Evolutionary conservation across 2,329 filamentous ascomycete species (phyloP), one percentile per base, ranked within the genome.

Genomic region (Pestalotiopsis sp.): DNA sequence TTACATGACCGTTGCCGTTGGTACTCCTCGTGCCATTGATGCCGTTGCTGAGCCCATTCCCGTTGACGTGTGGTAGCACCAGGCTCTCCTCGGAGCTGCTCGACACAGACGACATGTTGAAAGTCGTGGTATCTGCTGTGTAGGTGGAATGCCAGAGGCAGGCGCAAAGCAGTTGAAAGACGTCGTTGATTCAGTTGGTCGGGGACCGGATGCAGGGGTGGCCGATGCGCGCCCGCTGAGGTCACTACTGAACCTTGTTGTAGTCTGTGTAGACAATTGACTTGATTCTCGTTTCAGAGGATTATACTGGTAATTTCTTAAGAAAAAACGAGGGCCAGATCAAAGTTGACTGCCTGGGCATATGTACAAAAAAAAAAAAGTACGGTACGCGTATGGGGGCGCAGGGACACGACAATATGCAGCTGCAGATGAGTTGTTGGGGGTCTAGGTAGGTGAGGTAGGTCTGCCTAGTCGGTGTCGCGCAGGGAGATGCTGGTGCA

Each of bases 1-100:
- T 67, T 45, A 64, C 70, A 61, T 79, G 80, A 61, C 70, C 69
- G 66, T 74, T 68, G 57, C 72, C 76, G 67, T 75, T 74, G 20
- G 72, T 38, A 17, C 71, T 36, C 31, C 31, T 36, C 31, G 31
- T 23, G 45, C 45, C 45, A 52, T 52, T 52, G 45, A 52, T 2
- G 45, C 45, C 45, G 17, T 52, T 52, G 45, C 7, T n/a, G 45
- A n/a, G 6, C 17, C 45, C 45, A 52, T 52, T 52, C 7, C 45
- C 45, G 45, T 52, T 52, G 45, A 52, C 45, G 20, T 52, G 17
- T 9, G 45, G 45, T 52, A 52, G 20, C 17, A 52, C 45, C 17
- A 52, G n/a, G 45, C 45, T 52, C 45, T 52, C 45, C 45, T 52
- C 45, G 45, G 45, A 52, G 45, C 45, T 52, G 17, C 45, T 52